Evolutionary conservation across 2,329 filamentous ascomycete species (phyloP).

Genomic region (Cordyceps fumosorosea): DNA sequence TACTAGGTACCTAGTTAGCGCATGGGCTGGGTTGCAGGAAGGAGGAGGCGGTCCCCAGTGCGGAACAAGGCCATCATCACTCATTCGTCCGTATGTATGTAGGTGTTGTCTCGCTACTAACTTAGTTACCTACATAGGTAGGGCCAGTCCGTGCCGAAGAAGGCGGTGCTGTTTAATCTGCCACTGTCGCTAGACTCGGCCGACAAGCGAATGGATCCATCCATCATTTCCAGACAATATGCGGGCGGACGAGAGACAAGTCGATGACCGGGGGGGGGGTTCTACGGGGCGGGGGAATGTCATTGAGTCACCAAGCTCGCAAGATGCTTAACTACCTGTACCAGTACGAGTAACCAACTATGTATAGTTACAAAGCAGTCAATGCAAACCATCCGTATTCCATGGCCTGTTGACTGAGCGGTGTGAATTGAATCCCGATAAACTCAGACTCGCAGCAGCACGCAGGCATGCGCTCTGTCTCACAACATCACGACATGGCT

Average conservation of each 20-base stretch:
- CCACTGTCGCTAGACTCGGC: neutral
- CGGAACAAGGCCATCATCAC: neutral
- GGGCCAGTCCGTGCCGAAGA: neutral
- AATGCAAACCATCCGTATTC: too few relatives aligned
- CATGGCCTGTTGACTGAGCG: neutral
- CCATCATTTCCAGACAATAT: neutral
- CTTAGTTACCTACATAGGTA: too few relatives aligned
- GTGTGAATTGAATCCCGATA: neutral
- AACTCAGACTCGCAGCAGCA: neutral
- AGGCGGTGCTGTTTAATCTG: neutral
- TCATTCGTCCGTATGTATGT: too few relatives aligned
- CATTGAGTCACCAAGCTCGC: too few relatives aligned
- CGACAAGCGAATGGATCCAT: constrained; percentile 1
- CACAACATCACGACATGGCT: neutral
- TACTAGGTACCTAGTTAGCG: neutral
- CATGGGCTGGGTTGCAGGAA: neutral
- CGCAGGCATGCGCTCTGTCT: neutral
- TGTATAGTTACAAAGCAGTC: too few relatives aligned
- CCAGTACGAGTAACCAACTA: too few relatives aligned
- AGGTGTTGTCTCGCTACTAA: neutral
- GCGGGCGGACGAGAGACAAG: too few relatives aligned
- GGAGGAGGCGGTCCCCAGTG: neutral
- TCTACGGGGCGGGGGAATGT: neutral
- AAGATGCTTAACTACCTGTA: too few relatives aligned
- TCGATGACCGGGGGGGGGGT: neutral